Percentiles rank a stretch among this genome's conserved stretches.
These are phyloP conservation scores for Flaveria ramosissima DNA, from an alignment of 129 eudicot species.

Conservation along the genomic window DNA sequence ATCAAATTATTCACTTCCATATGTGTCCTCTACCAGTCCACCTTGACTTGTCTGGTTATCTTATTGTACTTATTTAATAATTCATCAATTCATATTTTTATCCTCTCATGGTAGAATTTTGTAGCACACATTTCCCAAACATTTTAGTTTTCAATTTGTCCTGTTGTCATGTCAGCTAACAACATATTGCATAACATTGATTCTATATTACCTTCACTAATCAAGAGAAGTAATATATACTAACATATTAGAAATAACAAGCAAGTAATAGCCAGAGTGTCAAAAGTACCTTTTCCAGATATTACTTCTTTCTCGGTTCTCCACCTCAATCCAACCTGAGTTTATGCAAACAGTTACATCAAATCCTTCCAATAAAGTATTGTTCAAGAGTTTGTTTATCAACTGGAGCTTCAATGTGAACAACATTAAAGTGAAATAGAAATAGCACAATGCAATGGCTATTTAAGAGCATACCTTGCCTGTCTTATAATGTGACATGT, in stretches of 20 bases:
- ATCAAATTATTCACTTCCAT: constrained; percentile 1
- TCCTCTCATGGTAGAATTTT: neutral
- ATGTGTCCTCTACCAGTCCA: neutral
- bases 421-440: constrained; percentile 15
- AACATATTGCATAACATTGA: neutral
- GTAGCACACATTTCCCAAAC: neutral
- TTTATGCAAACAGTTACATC: constrained; percentile 10
- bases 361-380: constrained; percentile 14
- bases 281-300: constrained; percentile 84
- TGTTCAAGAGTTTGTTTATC: neutral
- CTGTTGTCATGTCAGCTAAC: neutral
- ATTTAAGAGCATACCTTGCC: constrained; percentile 68
- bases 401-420: constrained; percentile 8
- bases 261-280: constrained; percentile 6
- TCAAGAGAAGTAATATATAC: neutral
- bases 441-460: constrained; percentile 4
- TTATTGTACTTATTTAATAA: neutral
- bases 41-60: neutral
- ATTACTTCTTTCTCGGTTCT: constrained; percentile 96
- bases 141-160: neutral
- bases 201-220: constrained; percentile 1
- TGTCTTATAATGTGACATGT: constrained; percentile 87
- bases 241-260: neutral
- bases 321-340: constrained; percentile 95
- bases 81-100: neutral